Base-by-base conservation (phyloP, 495 filamentous ascomycete genomes). In the Aspergillus haitiensis region DNA sequence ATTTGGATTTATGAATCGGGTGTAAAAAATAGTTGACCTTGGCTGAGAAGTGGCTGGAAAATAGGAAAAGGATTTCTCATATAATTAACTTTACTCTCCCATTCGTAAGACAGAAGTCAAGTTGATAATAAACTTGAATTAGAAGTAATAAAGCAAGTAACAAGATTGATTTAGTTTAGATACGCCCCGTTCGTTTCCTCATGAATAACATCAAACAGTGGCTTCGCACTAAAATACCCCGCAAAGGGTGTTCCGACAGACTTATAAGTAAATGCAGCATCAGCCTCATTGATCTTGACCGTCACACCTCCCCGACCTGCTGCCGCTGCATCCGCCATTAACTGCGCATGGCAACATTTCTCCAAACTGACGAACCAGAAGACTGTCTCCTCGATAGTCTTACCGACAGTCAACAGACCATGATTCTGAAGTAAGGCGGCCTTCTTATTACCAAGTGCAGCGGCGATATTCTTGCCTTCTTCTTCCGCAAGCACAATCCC, bases 351-450 rank as follows among this genome's bases (percentile, higher is more conserved):
- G 66, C 89, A 92, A 70, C 85, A 89, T 62, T 85, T 88, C 61
- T 91, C 89, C 59, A 93, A 64, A 52, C 81, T 86, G 35, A 89
- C 72, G 68, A 92, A 92, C 88, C 88, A 92, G 67, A 86, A 90
- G 1, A 92, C 80, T 0, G 85, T 75, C 27, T 75, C 78, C 64
- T 88, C 86, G 42, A 88, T 75, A 0, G 78, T 74, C 27, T 66
- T 58, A 3, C 86, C 86, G 5, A 81, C 82, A 0, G 82, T 86
- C 31, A 86, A 60, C 2, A 88, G 67, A 8, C 84, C 85, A 65
- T 92, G 89, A 67, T 91, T 91, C 61, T 88, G 82, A 12, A 92
- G 68, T 3, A 92, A 63, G 0, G 84, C 87, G 0, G 86, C 88
- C 69, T 93, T 93, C 63, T 84, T 88, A 35, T 70, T 55, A 2